These are phyloP conservation scores for Trypanosoma boissoni DNA, from an alignment of 208 protist species.

Conservation along the genomic window DNA sequence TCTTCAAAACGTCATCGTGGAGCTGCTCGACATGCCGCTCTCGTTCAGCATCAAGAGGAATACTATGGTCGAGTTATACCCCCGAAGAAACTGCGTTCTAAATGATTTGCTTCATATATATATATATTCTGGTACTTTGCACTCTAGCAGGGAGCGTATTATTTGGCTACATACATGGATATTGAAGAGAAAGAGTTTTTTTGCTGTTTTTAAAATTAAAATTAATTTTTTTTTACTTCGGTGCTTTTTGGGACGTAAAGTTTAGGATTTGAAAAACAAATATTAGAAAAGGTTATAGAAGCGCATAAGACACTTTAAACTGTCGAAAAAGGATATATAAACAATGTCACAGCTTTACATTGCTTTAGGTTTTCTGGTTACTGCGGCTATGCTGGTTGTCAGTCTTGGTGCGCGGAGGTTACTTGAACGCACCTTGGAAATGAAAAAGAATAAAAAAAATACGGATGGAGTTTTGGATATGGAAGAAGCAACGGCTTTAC, in stretches of 20 bases:
- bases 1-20: constrained; percentile 65
- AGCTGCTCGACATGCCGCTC: constrained; percentile 34
- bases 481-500: constrained; percentile 61
- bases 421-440: constrained; percentile 23
- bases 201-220: too few species aligned
- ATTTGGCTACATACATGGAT: too few species aligned
- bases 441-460: constrained; percentile 26
- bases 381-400: constrained; percentile 45
- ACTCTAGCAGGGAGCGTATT: too few species aligned
- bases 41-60: constrained; percentile 54
- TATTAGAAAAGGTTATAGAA: neutral
- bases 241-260: too few species aligned
- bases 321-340: neutral
- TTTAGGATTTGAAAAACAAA: constrained; percentile 1
- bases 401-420: constrained; percentile 39
- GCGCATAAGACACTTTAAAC: too few species aligned
- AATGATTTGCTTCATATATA: constrained; percentile 5
- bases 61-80: constrained; percentile 61
- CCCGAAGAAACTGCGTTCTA: constrained; percentile 28
- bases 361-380: constrained; percentile 40
- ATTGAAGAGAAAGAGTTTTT: too few species aligned
- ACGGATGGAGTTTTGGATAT: constrained; percentile 36
- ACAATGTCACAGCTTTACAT: constrained; percentile 52
- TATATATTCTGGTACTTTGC: too few species aligned
- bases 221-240: too few species aligned